Evolutionary conservation across 2,329 filamentous ascomycete genomes (phyloP).

Genomic region (Aureobasidium sp.): DNA sequence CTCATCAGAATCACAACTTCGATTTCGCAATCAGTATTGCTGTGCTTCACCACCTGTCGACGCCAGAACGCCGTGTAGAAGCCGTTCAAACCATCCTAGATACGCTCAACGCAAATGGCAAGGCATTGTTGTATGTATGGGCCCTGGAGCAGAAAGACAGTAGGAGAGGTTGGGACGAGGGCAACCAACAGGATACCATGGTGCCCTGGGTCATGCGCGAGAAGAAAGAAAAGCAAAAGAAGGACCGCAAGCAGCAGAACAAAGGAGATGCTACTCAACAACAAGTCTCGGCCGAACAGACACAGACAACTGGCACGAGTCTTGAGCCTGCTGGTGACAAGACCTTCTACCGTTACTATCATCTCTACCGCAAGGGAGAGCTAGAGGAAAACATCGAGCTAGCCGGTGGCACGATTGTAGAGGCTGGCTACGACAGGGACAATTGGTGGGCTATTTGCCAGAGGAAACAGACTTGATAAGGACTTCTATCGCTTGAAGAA

Average conservation of each 20-base stretch:
- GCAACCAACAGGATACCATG: constrained; percentile 80
- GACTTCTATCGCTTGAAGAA: constrained; percentile 13
- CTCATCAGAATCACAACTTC: constrained; percentile 59
- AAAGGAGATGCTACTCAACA: constrained; percentile 29
- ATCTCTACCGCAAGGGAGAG: constrained; percentile 82
- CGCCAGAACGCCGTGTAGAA: constrained; percentile 61
- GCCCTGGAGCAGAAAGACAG: constrained; percentile 85
- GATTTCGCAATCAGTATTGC: constrained; percentile 95
- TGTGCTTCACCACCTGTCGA: constrained; percentile 89
- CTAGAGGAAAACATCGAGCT: constrained; percentile 69
- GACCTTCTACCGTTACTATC: constrained; percentile 87
- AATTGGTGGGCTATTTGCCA: constrained; percentile 87
- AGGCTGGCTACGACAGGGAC: constrained; percentile 88
- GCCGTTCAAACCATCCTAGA: constrained; percentile 66
- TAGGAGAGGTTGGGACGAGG: constrained; percentile 80
- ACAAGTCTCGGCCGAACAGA: constrained; percentile 23
- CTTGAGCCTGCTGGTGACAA: constrained; percentile 30
- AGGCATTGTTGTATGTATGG: constrained; percentile 85
- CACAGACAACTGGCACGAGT: constrained; percentile 8
- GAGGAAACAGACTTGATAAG: constrained; percentile 15
- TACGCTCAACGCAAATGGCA: constrained; percentile 55
- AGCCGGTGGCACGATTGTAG: constrained; percentile 68
- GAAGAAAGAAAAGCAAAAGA: constrained; percentile 27
- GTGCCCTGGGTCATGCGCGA: constrained; percentile 80
- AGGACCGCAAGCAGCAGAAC: constrained; percentile 24